These are phyloP conservation scores for Kokia cookei DNA, from an alignment of 441 rosid genomes.

Conservation along the genomic window DNA sequence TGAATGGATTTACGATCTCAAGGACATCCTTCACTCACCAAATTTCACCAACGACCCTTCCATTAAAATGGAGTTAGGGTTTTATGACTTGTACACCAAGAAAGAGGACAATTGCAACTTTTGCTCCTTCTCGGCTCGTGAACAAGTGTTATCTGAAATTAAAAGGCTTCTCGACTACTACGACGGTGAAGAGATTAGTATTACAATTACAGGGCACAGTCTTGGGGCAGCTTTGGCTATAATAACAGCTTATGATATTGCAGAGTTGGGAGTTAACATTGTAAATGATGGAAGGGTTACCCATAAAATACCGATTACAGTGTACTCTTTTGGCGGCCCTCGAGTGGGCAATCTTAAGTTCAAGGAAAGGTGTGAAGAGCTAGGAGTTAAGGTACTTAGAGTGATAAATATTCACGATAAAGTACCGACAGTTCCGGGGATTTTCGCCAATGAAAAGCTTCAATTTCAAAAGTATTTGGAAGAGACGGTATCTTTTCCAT, in stretches of 20 bases:
- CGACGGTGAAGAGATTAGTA: conserved; percentile 43
- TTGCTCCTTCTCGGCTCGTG: conserved; percentile 54
- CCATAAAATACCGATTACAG: conserved; percentile 34
- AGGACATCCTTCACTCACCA: conserved; percentile 52
- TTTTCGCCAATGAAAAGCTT: conserved; percentile 54
- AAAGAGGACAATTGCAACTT: conserved; percentile 43
- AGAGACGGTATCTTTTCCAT: conserved; percentile 52
- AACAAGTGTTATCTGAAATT: conserved; percentile 51
- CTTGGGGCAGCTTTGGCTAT: conserved; percentile 59
- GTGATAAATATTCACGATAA: conserved; percentile 51
- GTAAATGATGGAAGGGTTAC: conserved; percentile 4
- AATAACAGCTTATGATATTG: conserved; percentile 55
- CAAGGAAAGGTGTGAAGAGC: conserved; percentile 47
- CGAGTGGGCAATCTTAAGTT: conserved; percentile 60
- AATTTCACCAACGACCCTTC: conserved; percentile 32
- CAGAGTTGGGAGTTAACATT: conserved; percentile 47
- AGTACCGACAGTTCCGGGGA: conserved; percentile 63
- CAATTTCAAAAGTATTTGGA: conserved; percentile 58
- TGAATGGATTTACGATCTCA: conserved; percentile 60
- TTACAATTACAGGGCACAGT: conserved; percentile 63
- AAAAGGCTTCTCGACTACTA: conserved; percentile 50
- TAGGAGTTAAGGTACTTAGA: conserved; percentile 49
- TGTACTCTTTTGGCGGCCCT: conserved; percentile 56
- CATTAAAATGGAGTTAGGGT: conserved; percentile 50
- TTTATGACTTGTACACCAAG: conserved; percentile 58